phyloP scores from a whole-genome alignment of 371 early-diverging fungal species.

The Apophysomyces sp. region DNA sequence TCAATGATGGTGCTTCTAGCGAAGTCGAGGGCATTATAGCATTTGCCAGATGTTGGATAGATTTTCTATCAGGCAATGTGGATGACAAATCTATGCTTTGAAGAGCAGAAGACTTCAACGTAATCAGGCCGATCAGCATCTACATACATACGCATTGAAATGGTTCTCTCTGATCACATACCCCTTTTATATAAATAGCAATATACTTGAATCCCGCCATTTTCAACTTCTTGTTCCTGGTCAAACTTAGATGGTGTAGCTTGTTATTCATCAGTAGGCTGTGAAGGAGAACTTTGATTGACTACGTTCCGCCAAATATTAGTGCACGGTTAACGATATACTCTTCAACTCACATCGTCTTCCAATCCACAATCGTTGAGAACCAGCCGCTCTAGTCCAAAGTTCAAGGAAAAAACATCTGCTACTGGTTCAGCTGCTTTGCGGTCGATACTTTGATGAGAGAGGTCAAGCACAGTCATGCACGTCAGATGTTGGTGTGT shows the following conservation, averaged over 20 bases:
- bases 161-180: conserved; percentile 13
- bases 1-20: conserved; percentile 34
- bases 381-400: conserved; percentile 53
- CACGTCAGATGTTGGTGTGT: conserved; percentile 20
- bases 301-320: conserved; percentile 27
- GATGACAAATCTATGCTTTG: conserved; percentile 30
- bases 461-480: conserved; percentile 47
- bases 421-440: conserved; percentile 55
- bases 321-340: background rate
- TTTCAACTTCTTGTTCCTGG: conserved; percentile 58
- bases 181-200: conserved; percentile 66
- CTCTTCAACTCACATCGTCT: conserved; percentile 52
- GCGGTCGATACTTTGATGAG: conserved; percentile 37
- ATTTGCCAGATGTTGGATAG: conserved; percentile 53
- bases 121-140: background rate
- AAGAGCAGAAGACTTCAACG: conserved; percentile 23
- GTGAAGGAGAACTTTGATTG: conserved; percentile 61
- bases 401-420: conserved; percentile 59
- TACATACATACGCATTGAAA: background rate
- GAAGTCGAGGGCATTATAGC: conserved; percentile 27
- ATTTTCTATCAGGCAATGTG: conserved; percentile 52
- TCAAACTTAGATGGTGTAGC: conserved; percentile 49
- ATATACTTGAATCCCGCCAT: conserved; percentile 63
- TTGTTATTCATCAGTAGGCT: conserved; percentile 55
- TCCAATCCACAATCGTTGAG: conserved; percentile 64